A percentile compares a stretch with the other conserved stretches of the same genome.
phyloP scores from a whole-genome alignment of 768 basidiomycete species.

The Flagelloscypha sp. region DNA sequence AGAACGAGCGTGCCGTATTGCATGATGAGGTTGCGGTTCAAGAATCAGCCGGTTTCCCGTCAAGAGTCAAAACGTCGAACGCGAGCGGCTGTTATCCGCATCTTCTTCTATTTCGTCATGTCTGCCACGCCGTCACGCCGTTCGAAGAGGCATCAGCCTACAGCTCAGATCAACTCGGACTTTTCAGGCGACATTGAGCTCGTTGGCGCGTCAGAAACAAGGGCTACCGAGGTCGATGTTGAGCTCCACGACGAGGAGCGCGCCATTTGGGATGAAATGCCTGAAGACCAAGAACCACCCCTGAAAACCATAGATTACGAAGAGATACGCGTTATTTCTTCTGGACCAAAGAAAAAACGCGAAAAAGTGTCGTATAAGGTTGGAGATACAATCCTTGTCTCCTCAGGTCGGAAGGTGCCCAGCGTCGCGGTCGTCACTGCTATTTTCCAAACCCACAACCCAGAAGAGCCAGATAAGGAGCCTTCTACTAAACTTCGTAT shows the following conservation, averaged over 20 bases:
- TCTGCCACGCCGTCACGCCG: conserved; percentile 26
- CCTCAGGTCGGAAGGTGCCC: conserved; percentile 32
- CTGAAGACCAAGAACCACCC: conserved; percentile 15
- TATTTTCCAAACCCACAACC: conserved; percentile 39
- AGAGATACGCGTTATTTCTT: too few species aligned
- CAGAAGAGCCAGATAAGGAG: conserved; percentile 2
- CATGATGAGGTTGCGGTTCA: too few species aligned
- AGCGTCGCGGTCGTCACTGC: conserved; percentile 40
- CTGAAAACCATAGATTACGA: too few species aligned
- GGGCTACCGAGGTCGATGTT: conserved; percentile 20
- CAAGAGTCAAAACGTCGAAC: too few species aligned
- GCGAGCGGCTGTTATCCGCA: too few species aligned
- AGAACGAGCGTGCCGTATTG: too few species aligned
- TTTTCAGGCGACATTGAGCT: too few species aligned
- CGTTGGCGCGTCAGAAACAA: conserved; percentile 16
- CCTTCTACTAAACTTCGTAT: conserved; percentile 30
- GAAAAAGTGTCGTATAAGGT: conserved; percentile 32
- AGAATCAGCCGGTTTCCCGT: too few species aligned
- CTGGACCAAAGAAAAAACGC: too few species aligned
- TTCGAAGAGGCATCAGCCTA: conserved; percentile 26
- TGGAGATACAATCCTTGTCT: conserved; percentile 63
- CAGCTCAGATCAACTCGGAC: too few species aligned
- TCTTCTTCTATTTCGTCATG: too few species aligned
- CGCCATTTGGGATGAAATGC: conserved; percentile 14
- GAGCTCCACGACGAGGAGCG: too few species aligned